phyloP scores from a whole-genome alignment of 2,329 filamentous ascomycete species.

The Penicillium sp. region DNA sequence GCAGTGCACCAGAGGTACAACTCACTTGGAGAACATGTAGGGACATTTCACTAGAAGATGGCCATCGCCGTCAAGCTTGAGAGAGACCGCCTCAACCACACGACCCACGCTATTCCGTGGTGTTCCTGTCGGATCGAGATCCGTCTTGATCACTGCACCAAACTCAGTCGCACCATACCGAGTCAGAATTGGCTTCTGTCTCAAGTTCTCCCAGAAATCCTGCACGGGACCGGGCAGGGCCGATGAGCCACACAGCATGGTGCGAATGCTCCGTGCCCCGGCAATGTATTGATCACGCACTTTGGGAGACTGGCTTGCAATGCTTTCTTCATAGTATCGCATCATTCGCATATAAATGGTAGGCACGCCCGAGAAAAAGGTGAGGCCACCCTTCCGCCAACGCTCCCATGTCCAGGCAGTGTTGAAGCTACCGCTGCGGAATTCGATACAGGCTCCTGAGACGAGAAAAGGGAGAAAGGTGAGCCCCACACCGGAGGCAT shows the following conservation, averaged over 20 bases:
- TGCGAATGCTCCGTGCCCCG: constrained; percentile 30
- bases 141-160: constrained; percentile 45
- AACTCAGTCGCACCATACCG: constrained; percentile 48
- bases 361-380: constrained; percentile 50
- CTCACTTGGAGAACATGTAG: constrained; percentile 39
- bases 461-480: constrained; percentile 48
- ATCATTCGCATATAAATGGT: constrained; percentile 50
- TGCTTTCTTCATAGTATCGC: constrained; percentile 40
- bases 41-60: constrained; percentile 45
- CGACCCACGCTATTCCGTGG: constrained; percentile 33
- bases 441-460: constrained; percentile 45
- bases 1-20: constrained; percentile 10
- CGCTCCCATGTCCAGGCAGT: constrained; percentile 45
- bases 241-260: constrained; percentile 41
- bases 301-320: constrained; percentile 22
- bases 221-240: constrained; percentile 51
- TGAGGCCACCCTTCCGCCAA: constrained; percentile 39
- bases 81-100: constrained; percentile 38
- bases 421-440: constrained; percentile 46
- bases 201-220: constrained; percentile 46
- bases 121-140: constrained; percentile 27
- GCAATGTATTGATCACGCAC: constrained; percentile 40
- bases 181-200: constrained; percentile 38
- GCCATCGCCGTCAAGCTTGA: constrained; percentile 49
- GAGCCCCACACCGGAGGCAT: constrained; percentile 44